Conservation (phyloP, 2,329 filamentous ascomycete genomes). For the Fusarium euwallaceae region DNA sequence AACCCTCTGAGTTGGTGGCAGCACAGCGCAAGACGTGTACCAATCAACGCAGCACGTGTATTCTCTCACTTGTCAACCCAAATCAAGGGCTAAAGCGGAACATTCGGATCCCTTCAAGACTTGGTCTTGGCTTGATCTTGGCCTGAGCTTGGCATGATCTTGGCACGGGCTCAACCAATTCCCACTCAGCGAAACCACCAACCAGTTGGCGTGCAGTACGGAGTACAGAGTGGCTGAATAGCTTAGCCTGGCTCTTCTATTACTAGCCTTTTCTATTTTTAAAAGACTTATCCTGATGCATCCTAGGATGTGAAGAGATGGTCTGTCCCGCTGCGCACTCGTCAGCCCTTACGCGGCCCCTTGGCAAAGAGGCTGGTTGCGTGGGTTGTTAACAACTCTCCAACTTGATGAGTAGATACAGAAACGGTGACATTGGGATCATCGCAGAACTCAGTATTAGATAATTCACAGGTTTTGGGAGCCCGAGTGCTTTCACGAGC, state of each 20-base stretch:
- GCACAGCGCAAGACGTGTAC: not conserved
- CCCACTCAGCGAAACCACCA: not conserved
- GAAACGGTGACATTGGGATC: too few species aligned
- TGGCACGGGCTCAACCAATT: not conserved
- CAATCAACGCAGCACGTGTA: not conserved
- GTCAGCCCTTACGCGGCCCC: conserved; percentile 4
- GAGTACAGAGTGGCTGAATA: not conserved
- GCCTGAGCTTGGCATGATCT: not conserved
- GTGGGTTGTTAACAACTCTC: not conserved
- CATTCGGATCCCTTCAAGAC: not conserved
- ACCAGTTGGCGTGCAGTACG: not conserved
- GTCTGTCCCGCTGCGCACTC: not conserved
- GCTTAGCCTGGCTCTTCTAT: not conserved
- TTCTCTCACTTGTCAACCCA: not conserved
- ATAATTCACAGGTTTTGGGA: too few species aligned
- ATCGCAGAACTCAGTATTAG: too few species aligned
- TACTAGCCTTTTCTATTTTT: not conserved
- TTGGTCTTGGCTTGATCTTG: not conserved
- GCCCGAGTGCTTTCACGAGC: too few species aligned
- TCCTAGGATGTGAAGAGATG: not conserved
- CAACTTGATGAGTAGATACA: not conserved
- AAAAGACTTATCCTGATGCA: not conserved
- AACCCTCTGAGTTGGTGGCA: not conserved
- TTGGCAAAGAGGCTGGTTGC: not conserved
- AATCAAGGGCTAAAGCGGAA: not conserved